Conservation (phyloP, 768 basidiomycete genomes). For the Baorangia bicolor region DNA sequence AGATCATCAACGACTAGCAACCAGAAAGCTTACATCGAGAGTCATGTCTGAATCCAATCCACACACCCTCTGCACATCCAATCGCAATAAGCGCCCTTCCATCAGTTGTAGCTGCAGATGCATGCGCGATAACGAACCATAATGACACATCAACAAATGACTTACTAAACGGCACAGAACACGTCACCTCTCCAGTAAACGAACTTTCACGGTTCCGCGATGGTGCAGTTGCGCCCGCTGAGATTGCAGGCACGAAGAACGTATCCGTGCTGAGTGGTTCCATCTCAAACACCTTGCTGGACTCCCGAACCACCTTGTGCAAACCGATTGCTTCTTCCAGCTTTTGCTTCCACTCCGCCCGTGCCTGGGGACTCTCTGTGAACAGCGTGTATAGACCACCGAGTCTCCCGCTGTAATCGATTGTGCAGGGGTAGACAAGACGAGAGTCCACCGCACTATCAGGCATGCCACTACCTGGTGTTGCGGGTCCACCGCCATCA, state of each 20-base stretch:
- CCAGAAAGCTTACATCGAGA: conserved; percentile 58
- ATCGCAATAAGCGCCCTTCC: conserved; percentile 86
- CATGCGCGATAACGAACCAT: conserved; percentile 8
- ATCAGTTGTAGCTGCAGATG: conserved; percentile 68
- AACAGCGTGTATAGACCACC: conserved; percentile 88
- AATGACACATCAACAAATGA: not conserved
- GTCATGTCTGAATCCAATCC: conserved; percentile 91
- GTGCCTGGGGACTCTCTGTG: conserved; percentile 73
- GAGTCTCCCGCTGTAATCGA: conserved; percentile 85
- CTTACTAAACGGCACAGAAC: conserved; percentile 89
- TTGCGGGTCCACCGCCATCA: conserved; percentile 24
- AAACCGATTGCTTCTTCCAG: conserved; percentile 85
- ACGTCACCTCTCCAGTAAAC: conserved; percentile 85
- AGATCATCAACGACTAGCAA: not conserved
- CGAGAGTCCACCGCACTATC: conserved; percentile 61
- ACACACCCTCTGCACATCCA: conserved; percentile 93
- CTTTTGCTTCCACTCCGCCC: conserved; percentile 87
- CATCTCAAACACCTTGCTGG: conserved; percentile 92
- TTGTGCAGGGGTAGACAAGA: conserved; percentile 81
- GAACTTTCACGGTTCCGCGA: conserved; percentile 69
- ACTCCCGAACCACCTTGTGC: conserved; percentile 85
- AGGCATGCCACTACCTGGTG: conserved; percentile 32
- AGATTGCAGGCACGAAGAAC: conserved; percentile 73
- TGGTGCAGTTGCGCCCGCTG: conserved; percentile 43
- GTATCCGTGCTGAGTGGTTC: conserved; percentile 88